phyloP scores from a whole-genome alignment of 2,329 filamentous ascomycete species.

The Dactylonectria estremocensis region DNA sequence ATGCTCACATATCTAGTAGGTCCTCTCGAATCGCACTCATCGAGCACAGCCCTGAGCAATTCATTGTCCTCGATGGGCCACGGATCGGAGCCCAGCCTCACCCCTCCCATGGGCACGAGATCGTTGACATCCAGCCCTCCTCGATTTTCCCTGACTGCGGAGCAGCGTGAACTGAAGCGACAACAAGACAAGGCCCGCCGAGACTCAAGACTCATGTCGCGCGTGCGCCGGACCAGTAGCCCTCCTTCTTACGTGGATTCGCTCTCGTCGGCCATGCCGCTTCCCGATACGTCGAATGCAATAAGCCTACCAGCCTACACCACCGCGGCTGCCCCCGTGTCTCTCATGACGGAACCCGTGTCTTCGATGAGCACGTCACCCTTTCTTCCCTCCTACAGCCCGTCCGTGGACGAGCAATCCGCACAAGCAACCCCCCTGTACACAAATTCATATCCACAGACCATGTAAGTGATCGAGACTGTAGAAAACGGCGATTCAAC shows the following conservation, averaged over 20 bases:
- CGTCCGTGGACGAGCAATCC: conserved; percentile 62
- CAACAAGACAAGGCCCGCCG: conserved; percentile 73
- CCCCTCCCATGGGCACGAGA: conserved; percentile 64
- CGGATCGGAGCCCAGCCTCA: conserved; percentile 66
- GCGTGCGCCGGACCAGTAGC: conserved; percentile 68
- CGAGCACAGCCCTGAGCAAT: conserved; percentile 58
- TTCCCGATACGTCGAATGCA: conserved; percentile 59
- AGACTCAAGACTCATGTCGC: conserved; percentile 68
- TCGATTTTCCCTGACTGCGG: conserved; percentile 67
- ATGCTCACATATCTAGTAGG: conserved; percentile 38
- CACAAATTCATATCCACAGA: conserved; percentile 53
- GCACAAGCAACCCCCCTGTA: conserved; percentile 53
- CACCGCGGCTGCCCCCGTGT: conserved; percentile 65
- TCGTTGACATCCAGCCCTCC: conserved; percentile 73
- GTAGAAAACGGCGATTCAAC: conserved; percentile 44
- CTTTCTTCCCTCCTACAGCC: conserved; percentile 67
- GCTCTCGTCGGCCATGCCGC: conserved; percentile 50
- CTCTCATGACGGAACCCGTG: conserved; percentile 66
- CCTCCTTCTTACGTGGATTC: conserved; percentile 60
- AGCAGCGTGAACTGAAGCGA: conserved; percentile 74
- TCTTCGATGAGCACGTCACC: conserved; percentile 59
- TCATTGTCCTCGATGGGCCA: conserved; percentile 63
- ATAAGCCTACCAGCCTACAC: conserved; percentile 67
- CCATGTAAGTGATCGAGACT: conserved; percentile 53
- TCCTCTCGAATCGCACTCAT: conserved; percentile 54